Base-by-base conservation (phyloP, 169 alveolate genomes). In the Plasmodium knowlesi region DNA sequence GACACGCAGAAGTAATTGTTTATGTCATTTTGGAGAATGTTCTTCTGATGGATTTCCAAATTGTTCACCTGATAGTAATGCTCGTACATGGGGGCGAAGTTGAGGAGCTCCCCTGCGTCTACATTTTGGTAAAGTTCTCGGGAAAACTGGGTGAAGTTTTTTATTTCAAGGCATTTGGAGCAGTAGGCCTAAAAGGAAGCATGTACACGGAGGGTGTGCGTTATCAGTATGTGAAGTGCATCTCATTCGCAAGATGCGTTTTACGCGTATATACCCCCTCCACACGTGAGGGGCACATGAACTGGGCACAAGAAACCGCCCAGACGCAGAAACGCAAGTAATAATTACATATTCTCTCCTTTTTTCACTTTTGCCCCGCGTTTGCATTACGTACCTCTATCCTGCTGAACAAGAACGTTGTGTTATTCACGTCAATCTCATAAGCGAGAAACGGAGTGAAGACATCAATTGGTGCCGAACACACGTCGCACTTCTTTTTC, bases 21-120 rank as follows among this genome's bases (percentile, higher is more conserved):
- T 43, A 89, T 79, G 37, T 89, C 94, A 32, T 89, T 89, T 43
- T 79, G 78, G 8, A 89, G 53, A 5, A 89, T 80, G 28, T 80
- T 37, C 83, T 81, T 81, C 30, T 79, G 67, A 14, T 81, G 78
- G 54, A 41, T 70, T 14, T 89, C 83, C n/a, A 89, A 70, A 22
- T 81, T 70, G 53, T 89, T 89, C 14, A 89, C 94, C 16, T 80
- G 80, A 39, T 89, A 89, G 53, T 89, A 89, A 22, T 89, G 94
- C 37, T 89, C 82, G 72, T 89, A 89, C 22, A 89, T 78, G 16
- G 83, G 73, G 61, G 94, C 80, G 37, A 89, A 89, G 41, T 89
- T 89, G 28, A 89, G 72, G 39, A 89, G 54, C 22, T 41, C 83
- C 50, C 34, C 61, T 39, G 53, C 16, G 74, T 80, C 39, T 61